Conservation (phyloP, 2,329 filamentous ascomycete species). For the Cytospora leucostoma region DNA sequence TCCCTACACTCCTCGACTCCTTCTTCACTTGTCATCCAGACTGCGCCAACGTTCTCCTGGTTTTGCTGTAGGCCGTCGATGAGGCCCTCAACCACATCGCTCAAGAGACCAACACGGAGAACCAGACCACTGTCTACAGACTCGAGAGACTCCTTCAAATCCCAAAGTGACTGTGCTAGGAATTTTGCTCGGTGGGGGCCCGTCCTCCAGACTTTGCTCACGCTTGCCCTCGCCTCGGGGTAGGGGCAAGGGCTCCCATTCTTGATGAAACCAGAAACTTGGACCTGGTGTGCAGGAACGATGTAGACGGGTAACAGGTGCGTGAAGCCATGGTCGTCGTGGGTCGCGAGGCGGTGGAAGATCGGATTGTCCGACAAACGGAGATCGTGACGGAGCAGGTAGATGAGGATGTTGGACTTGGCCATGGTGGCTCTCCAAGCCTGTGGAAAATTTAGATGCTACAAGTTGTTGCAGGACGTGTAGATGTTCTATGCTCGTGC, state of each 20-base stretch:
- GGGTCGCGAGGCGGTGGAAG: constrained; percentile 58
- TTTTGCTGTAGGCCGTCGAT: constrained; percentile 49
- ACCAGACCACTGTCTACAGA: constrained; percentile 60
- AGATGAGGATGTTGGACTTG: constrained; percentile 60
- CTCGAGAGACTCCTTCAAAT: constrained; percentile 65
- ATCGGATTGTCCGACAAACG: constrained; percentile 75
- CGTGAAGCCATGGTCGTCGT: constrained; percentile 56
- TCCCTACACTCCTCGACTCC: constrained; percentile 69
- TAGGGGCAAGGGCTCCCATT: constrained; percentile 61
- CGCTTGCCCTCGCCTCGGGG: constrained; percentile 64
- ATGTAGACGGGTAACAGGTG: constrained; percentile 73
- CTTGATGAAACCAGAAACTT: constrained; percentile 72
- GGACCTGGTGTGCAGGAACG: constrained; percentile 69
- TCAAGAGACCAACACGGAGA: constrained; percentile 63
- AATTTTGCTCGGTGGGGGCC: constrained; percentile 73
- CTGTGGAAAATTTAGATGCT: neutral
- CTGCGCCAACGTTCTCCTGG: constrained; percentile 54
- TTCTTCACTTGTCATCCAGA: constrained; percentile 76
- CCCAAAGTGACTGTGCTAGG: constrained; percentile 71
- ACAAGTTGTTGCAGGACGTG: neutral
- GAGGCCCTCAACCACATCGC: constrained; percentile 61
- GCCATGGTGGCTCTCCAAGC: constrained; percentile 31
- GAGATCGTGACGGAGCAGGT: constrained; percentile 71
- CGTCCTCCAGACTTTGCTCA: constrained; percentile 71
- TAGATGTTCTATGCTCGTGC: constrained; percentile 1